These are phyloP conservation scores for Hericium alpestre DNA, from an alignment of 768 basidiomycete species.

Conservation along the genomic window DNA sequence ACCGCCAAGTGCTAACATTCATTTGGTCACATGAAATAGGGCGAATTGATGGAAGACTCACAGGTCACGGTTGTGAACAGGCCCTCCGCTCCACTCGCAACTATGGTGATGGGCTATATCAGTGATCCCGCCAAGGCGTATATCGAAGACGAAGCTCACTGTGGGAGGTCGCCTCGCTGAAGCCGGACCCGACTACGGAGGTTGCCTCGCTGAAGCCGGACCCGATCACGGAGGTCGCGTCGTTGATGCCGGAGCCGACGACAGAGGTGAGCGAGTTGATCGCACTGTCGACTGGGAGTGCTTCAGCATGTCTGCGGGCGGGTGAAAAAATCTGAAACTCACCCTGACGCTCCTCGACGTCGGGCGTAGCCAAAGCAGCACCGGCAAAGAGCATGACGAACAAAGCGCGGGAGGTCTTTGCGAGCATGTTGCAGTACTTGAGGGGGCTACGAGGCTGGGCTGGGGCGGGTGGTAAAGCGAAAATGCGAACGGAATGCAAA, in stretches of 20 bases:
- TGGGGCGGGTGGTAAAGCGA: not conserved
- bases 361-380: not conserved
- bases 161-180: not conserved
- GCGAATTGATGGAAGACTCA: not conserved
- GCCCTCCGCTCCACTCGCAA: not conserved
- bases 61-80: slow-evolving; percentile 8
- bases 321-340: not conserved
- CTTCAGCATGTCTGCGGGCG: no score
- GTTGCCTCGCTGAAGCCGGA: not conserved
- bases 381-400: not conserved
- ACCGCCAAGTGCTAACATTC: slow-evolving; percentile 4
- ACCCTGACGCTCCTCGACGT: not conserved
- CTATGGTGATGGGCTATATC: not conserved
- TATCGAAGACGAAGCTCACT: not conserved
- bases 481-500: not conserved
- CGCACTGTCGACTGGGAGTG: not conserved
- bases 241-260: not conserved
- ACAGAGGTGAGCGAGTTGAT: slow-evolving; percentile 5
- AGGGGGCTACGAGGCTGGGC: not conserved
- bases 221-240: not conserved
- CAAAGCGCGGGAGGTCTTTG: not conserved
- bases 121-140: not conserved
- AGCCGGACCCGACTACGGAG: slow-evolving; percentile 3
- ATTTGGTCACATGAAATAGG: not conserved
- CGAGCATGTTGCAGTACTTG: not conserved